A percentile compares a stretch with the other conserved stretches of the same genome.
These are phyloP conservation scores for Lignosus rhinocerotis DNA, from an alignment of 1,284 basidiomycete species.

Conservation along the genomic window DNA sequence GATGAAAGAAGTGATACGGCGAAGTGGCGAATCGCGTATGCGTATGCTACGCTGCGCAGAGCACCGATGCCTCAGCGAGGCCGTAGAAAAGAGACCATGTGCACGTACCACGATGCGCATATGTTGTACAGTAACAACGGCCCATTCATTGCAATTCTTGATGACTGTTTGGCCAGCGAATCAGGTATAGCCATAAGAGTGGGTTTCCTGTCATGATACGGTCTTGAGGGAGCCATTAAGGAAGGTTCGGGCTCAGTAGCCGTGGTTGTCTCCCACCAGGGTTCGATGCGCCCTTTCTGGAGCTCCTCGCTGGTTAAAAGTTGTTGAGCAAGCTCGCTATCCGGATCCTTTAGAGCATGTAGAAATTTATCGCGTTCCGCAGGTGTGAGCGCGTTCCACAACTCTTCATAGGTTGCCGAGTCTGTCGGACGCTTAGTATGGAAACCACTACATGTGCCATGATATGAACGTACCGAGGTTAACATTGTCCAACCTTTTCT, in stretches of 20 bases:
- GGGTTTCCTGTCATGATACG: conserved; percentile 43
- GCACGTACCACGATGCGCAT: conserved; percentile 61
- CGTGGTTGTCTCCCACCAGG: conserved; percentile 32
- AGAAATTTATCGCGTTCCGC: conserved; percentile 62
- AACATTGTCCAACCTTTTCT: conserved; percentile 51
- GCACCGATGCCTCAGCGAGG: neutral
- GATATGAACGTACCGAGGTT: conserved; percentile 56
- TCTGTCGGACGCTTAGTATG: conserved; percentile 38
- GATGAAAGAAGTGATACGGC: conserved; percentile 54
- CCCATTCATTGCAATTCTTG: conserved; percentile 29
- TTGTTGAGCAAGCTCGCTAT: conserved; percentile 54
- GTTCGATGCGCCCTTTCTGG: conserved; percentile 27
- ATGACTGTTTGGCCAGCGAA: conserved; percentile 43
- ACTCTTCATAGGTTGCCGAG: conserved; percentile 50
- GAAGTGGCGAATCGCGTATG: conserved; percentile 61
- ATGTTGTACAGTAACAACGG: conserved; percentile 65
- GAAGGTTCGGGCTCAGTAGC: neutral
- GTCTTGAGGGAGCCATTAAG: conserved; percentile 1
- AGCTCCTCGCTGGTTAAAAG: conserved; percentile 62
- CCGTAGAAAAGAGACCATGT: neutral
- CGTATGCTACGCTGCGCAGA: conserved; percentile 58
- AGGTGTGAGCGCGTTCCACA: conserved; percentile 65
- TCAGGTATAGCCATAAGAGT: conserved; percentile 49
- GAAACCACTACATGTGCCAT: neutral
- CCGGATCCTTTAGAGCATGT: conserved; percentile 56